Evolutionary conservation across 257 asterid species (phyloP).

Genomic region (Cruciata laevipes): DNA sequence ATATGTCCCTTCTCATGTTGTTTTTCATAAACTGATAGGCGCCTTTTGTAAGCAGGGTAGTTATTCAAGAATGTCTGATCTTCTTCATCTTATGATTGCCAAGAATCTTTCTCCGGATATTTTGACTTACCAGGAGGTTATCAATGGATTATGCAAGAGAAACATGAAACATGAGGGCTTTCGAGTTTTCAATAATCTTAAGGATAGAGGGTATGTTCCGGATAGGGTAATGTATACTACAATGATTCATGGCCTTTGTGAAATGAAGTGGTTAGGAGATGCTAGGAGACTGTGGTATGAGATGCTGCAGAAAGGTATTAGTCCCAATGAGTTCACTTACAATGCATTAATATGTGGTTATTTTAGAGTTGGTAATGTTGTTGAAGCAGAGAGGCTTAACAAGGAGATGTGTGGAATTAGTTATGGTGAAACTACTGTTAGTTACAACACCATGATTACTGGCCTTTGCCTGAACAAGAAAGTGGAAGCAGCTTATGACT

Average conservation of each 20-base stretch:
- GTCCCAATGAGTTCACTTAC: slow-evolving; percentile 52
- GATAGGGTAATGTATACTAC: slow-evolving; percentile 64
- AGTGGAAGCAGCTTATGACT: slow-evolving; percentile 41
- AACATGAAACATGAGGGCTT: slow-evolving; percentile 43
- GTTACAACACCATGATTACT: slow-evolving; percentile 50
- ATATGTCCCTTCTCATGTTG: slow-evolving; percentile 31
- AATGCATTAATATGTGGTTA: slow-evolving; percentile 48
- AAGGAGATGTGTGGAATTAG: slow-evolving; percentile 55
- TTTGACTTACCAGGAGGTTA: slow-evolving; percentile 55
- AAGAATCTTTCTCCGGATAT: slow-evolving; percentile 43
- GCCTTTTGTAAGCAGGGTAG: slow-evolving; percentile 36
- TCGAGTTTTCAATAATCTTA: slow-evolving; percentile 53
- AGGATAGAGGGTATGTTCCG: slow-evolving; percentile 61
- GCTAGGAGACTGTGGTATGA: slow-evolving; percentile 63
- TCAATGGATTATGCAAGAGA: slow-evolving; percentile 43
- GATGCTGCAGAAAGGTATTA: slow-evolving; percentile 50
- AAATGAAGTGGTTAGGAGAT: slow-evolving; percentile 39
- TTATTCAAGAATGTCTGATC: slow-evolving; percentile 46
- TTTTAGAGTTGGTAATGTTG: slow-evolving; percentile 33
- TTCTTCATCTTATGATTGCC: slow-evolving; percentile 60
- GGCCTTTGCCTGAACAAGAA: slow-evolving; percentile 50
- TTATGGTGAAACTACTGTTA: slow-evolving; percentile 33
- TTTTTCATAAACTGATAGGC: slow-evolving; percentile 40
- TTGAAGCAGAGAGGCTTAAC: slow-evolving; percentile 57
- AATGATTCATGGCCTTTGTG: slow-evolving; percentile 54